Evolutionary conservation across 768 basidiomycete species (phyloP).

Genomic region (Kwoniella pini): DNA sequence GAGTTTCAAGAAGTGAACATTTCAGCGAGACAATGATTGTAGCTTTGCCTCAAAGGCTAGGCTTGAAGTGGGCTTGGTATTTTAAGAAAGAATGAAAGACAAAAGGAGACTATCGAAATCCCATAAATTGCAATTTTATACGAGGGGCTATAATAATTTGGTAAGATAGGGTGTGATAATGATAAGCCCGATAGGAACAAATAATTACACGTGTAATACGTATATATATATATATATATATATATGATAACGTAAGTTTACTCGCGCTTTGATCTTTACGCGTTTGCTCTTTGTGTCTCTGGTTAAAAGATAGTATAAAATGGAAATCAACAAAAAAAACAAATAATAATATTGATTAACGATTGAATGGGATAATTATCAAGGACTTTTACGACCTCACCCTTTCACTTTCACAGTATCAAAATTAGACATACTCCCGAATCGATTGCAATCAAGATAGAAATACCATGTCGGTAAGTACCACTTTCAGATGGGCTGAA

Average conservation of each 20-base stretch:
- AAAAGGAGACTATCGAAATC: too few relatives aligned
- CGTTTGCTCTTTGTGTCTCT: slow-evolving; percentile 14
- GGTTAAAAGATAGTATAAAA: neutral
- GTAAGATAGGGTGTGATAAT: neutral
- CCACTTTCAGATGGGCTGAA: too few relatives aligned
- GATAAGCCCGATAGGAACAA: neutral
- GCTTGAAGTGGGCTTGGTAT: too few relatives aligned
- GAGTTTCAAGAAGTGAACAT: slow-evolving; percentile 1
- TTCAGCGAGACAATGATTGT: neutral
- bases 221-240: neutral
- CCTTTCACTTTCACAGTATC: too few relatives aligned
- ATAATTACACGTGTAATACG: neutral
- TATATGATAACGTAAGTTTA: neutral
- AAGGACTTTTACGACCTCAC: too few relatives aligned
- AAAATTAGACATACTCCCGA: neutral
- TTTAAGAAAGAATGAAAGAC: neutral
- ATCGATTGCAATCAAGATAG: neutral
- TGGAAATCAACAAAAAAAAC: too few relatives aligned
- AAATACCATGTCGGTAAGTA: slow-evolving; percentile 12
- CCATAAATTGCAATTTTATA: too few relatives aligned
- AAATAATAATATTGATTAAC: too few relatives aligned
- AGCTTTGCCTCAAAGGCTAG: slow-evolving; percentile 6
- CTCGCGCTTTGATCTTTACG: slow-evolving; percentile 7
- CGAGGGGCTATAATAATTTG: neutral
- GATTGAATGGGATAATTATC: too few relatives aligned